These are phyloP conservation scores for Endocalyx cinctus DNA, from an alignment of 2,329 filamentous ascomycete genomes.

Conservation along the genomic window DNA sequence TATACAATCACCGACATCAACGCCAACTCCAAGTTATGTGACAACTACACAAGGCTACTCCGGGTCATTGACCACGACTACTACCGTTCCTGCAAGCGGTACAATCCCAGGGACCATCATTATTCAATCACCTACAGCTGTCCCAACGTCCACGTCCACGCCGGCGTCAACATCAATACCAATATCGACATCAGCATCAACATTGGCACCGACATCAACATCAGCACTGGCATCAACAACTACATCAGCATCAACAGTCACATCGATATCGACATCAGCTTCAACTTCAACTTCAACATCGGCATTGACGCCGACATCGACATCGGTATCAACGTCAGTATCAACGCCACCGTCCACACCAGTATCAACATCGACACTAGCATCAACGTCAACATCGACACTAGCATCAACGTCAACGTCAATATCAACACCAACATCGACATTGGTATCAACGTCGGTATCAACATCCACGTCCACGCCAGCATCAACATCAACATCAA, in stretches of 20 bases:
- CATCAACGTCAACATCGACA: conserved; percentile 6
- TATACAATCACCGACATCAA: too few species aligned
- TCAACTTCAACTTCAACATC: too few species aligned
- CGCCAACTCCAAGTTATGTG: conserved; percentile 1
- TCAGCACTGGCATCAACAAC: too few species aligned
- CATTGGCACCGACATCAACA: too few species aligned
- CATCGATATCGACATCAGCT: too few species aligned
- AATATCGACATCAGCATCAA: conserved; percentile 10
- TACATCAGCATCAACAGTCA: too few species aligned
- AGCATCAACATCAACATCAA: too few species aligned
- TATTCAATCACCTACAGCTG: conserved; percentile 6
- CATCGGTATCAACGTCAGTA: not conserved
- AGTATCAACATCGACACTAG: too few species aligned
- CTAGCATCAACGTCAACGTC: conserved; percentile 15
- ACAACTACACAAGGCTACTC: conserved; percentile 1
- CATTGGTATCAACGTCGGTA: too few species aligned
- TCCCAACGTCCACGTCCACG: conserved; percentile 7
- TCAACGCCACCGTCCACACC: too few species aligned
- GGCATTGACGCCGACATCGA: too few species aligned
- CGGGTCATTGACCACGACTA: not conserved
- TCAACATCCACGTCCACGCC: too few species aligned
- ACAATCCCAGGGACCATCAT: conserved; percentile 6
- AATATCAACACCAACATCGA: conserved; percentile 16
- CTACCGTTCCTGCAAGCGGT: conserved; percentile 1
- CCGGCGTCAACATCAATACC: conserved; percentile 12